Evolutionary conservation across 192 early-diverging fungal species (phyloP), one percentile per base, ranked within the genome.

Genomic region (Coemansia erecta): DNA sequence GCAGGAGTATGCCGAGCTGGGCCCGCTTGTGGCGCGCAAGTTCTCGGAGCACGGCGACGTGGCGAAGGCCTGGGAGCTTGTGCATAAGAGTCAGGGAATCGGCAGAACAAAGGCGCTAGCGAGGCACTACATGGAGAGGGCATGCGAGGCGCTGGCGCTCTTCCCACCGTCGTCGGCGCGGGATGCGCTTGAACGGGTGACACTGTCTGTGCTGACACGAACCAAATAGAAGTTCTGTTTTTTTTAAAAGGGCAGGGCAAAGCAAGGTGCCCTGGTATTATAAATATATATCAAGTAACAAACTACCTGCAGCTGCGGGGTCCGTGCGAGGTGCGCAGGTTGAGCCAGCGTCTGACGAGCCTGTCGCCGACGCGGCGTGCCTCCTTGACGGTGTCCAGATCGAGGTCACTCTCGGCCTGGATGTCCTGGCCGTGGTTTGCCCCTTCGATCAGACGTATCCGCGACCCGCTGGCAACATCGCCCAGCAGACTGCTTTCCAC

Each of bases 1-100:
- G 77, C 88, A 95, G 47, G 85, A 92, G 73, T 92, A 78, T 61
- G 87, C 93, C 4, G 88, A 93, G 64, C 79, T 98, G 37, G 85
- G 88, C 3, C 85, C 85, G 17, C 69, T 95, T 40, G 92, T 97
- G 23, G 87, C 92, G 44, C 91, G 96, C 43, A 88, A 93, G 52
- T 98, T 98, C 68, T 70, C 72, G 13, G 24, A 84, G 8, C 60
- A 80, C 11, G 92, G 91, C 10, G 96, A 98, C 70, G 88, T 86
- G 12, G 83, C 89, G 22, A 82, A 52, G 73, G 90, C 94, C 8
- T 84, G 87, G 70, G 72, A 83, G 10, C 76, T 91, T 17, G 94
- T 97, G 11, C 86, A 92, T 63, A 66, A 81, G 55, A 92, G 89
- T 71, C 64, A 88, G 35, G 93, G 94, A 8, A 60, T 98, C 31